phyloP scores from a whole-genome alignment of 257 asterid species.

The Ilex aquifolium region DNA sequence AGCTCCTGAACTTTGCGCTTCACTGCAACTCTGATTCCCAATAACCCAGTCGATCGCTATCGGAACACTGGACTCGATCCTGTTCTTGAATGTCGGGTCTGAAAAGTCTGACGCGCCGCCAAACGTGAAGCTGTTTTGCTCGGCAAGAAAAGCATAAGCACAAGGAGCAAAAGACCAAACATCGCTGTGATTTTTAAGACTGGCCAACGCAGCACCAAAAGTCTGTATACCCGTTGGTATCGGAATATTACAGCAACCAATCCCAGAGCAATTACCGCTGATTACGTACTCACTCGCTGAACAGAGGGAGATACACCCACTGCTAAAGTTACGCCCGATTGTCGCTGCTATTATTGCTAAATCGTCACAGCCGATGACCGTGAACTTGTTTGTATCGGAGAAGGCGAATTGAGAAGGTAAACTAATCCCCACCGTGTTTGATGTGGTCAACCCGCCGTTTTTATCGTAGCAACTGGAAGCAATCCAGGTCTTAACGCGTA shows the following conservation, averaged over 20 bases:
- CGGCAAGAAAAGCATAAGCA: constrained; percentile 70
- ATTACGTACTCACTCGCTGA: constrained; percentile 26
- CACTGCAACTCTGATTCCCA: constrained; percentile 45
- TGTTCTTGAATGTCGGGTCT: constrained; percentile 35
- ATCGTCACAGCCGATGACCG: constrained; percentile 65
- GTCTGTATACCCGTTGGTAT: constrained; percentile 40
- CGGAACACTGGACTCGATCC: constrained; percentile 29
- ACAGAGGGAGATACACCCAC: constrained; percentile 55
- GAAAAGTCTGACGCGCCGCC: constrained; percentile 39
- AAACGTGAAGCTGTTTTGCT: constrained; percentile 33
- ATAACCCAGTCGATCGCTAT: constrained; percentile 66
- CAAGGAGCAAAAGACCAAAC: constrained; percentile 46
- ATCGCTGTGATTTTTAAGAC: constrained; percentile 24
- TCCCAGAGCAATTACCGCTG: constrained; percentile 47
- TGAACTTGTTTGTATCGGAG: constrained; percentile 47
- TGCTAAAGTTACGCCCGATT: constrained; percentile 22
- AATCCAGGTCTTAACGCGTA: constrained; percentile 39
- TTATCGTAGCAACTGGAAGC: constrained; percentile 41
- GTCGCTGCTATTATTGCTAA: constrained; percentile 25
- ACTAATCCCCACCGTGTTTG: constrained; percentile 18
- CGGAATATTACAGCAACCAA: constrained; percentile 74
- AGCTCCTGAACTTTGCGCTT: constrained; percentile 10
- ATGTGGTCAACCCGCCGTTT: constrained; percentile 9
- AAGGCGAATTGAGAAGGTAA: constrained; percentile 41
- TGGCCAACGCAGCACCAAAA: background rate